These are phyloP conservation scores for Oryza officinalis DNA, from an alignment of 176 grass and related monocot genomes.

Conservation along the genomic window DNA sequence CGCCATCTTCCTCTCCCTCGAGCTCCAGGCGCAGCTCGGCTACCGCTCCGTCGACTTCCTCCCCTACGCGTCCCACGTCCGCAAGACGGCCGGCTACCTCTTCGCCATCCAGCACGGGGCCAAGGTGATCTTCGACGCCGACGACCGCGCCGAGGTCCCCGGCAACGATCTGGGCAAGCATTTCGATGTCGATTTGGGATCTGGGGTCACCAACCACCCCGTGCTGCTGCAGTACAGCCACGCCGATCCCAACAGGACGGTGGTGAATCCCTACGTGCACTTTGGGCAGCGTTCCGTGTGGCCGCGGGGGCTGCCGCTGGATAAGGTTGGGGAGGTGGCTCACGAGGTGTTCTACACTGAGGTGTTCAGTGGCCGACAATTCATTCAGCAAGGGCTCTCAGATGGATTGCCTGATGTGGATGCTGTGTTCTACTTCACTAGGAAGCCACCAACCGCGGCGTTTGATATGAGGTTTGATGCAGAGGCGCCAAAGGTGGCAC, in stretches of 20 bases:
- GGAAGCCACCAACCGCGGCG: slow-evolving; percentile 64
- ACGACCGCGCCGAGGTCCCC: slow-evolving; percentile 84
- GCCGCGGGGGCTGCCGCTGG: slow-evolving; percentile 87
- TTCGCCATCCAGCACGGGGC: slow-evolving; percentile 96
- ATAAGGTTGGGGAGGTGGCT: slow-evolving; percentile 80
- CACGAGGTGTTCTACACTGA: slow-evolving; percentile 96
- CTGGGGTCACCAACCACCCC: slow-evolving; percentile 63
- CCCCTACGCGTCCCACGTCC: slow-evolving; percentile 83
- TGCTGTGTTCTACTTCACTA: slow-evolving; percentile 94
- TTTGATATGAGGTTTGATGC: slow-evolving; percentile 84
- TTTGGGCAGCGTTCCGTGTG: slow-evolving; percentile 96
- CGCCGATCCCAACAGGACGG: slow-evolving; percentile 80
- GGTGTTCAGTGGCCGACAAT: slow-evolving; percentile 83
- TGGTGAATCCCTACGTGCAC: slow-evolving; percentile 95
- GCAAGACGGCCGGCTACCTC: slow-evolving; percentile 89
- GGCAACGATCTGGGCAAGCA: slow-evolving; percentile 75
- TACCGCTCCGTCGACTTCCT: slow-evolving; percentile 94
- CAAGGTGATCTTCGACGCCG: slow-evolving; percentile 90
- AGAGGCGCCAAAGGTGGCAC: slow-evolving; percentile 77
- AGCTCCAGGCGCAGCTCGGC: slow-evolving; percentile 83
- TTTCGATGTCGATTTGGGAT: slow-evolving; percentile 83
- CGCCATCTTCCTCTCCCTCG: slow-evolving; percentile 92
- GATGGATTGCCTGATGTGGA: slow-evolving; percentile 92
- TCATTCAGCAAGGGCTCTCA: slow-evolving; percentile 96
- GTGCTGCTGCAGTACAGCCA: slow-evolving; percentile 93